phyloP scores from a whole-genome alignment of 1,284 basidiomycete species.

The Pascua sp. region DNA sequence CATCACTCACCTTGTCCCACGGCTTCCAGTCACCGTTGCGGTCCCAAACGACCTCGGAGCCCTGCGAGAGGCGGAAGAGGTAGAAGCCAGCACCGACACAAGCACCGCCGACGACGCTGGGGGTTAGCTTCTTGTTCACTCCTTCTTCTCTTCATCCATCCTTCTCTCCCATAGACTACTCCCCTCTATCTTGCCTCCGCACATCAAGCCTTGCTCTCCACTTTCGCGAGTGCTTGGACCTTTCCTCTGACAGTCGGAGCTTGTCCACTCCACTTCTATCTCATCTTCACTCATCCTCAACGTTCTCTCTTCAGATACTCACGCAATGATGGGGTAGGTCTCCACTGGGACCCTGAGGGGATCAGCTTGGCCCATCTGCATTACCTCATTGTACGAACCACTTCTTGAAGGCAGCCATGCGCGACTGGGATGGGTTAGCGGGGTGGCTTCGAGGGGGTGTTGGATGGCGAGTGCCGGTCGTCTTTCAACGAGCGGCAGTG shows the following conservation, averaged over 20 bases:
- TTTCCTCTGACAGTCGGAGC: no score
- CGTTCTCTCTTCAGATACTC: conserved; percentile 10
- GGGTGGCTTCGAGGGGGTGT: not conserved
- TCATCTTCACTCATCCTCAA: no score
- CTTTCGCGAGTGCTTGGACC: no score
- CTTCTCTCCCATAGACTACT: no score
- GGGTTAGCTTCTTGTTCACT: not conserved
- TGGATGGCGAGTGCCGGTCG: not conserved
- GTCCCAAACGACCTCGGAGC: conserved; percentile 48
- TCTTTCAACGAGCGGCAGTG: not conserved
- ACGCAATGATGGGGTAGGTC: conserved; percentile 38
- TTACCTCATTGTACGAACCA: conserved; percentile 9
- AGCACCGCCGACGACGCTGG: conserved; percentile 40
- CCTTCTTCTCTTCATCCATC: not conserved
- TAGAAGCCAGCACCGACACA: conserved; percentile 39
- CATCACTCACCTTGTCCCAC: conserved; percentile 33
- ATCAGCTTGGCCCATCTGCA: no score
- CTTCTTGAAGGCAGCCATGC: conserved; percentile 18
- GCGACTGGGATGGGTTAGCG: conserved; percentile 3
- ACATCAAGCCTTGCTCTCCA: no score
- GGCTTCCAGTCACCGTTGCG: conserved; percentile 44
- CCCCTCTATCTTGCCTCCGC: no score
- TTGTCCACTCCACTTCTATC: no score
- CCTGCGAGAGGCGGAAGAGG: conserved; percentile 43
- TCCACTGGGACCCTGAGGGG: conserved; percentile 22